phyloP scores from a whole-genome alignment of 2,329 filamentous ascomycete species.

The Fonsecaea nubica region DNA sequence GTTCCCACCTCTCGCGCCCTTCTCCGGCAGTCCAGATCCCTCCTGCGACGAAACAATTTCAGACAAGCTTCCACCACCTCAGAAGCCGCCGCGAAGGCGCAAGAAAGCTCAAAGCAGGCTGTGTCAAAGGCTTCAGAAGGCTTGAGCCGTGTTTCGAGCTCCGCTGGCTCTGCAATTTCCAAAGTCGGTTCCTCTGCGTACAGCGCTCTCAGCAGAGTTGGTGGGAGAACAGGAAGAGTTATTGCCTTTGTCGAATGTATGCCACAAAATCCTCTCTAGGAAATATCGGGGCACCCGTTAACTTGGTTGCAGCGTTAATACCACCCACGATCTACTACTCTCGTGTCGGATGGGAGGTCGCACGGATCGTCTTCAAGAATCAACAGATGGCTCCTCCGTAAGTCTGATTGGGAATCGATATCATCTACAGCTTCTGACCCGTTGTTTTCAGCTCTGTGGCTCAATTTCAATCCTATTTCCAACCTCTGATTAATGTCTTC shows the following conservation, averaged over 20 bases:
- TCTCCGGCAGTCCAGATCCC: slow-evolving; percentile 56
- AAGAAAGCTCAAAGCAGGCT: slow-evolving; percentile 51
- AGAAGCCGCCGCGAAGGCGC: slow-evolving; percentile 54
- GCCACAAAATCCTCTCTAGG: slow-evolving; percentile 45
- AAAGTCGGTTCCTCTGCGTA: slow-evolving; percentile 72
- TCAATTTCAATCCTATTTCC: slow-evolving; percentile 87
- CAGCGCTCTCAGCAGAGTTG: slow-evolving; percentile 74
- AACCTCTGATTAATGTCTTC: slow-evolving; percentile 72
- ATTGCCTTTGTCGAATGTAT: slow-evolving; percentile 85
- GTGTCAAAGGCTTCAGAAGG: slow-evolving; percentile 76
- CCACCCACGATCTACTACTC: slow-evolving; percentile 91
- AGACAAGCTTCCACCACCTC: slow-evolving; percentile 56
- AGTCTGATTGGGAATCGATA: slow-evolving; percentile 52
- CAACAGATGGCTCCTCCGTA: slow-evolving; percentile 97
- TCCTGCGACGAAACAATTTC: slow-evolving; percentile 52
- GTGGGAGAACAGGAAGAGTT: slow-evolving; percentile 80
- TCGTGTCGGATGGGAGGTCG: slow-evolving; percentile 84
- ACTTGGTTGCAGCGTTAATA: slow-evolving; percentile 70
- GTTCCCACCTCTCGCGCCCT: slow-evolving; percentile 51
- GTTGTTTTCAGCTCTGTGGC: slow-evolving; percentile 53
- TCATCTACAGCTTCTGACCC: slow-evolving; percentile 9
- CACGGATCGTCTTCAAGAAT: slow-evolving; percentile 82
- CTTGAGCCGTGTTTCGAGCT: slow-evolving; percentile 78
- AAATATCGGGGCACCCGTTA: slow-evolving; percentile 38
- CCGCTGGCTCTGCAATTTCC: slow-evolving; percentile 77